A percentile compares a stretch with the other conserved stretches of the same genome.
These are phyloP conservation scores for Cryphonectria naterciae DNA, from an alignment of 2,329 filamentous ascomycete genomes.

Conservation along the genomic window DNA sequence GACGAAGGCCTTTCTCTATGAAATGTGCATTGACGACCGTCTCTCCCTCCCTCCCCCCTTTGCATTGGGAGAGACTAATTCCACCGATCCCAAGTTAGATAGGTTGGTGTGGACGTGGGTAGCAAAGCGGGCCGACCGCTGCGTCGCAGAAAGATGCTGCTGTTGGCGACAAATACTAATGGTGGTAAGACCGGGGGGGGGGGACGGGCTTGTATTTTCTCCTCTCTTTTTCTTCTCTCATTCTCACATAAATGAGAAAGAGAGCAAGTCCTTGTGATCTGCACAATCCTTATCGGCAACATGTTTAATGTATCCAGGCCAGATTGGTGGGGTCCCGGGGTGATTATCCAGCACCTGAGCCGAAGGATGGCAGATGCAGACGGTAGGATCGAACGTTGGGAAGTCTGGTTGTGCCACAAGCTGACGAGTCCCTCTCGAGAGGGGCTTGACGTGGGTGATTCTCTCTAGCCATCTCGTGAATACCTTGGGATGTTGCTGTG, in stretches of 20 bases:
- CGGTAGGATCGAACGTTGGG: not conserved
- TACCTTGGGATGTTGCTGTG: not conserved
- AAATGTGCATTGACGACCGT: not conserved
- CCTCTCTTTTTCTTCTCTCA: no score
- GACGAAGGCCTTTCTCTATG: not conserved
- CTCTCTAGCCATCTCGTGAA: conserved; percentile 8
- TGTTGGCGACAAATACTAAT: not conserved
- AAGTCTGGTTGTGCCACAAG: not conserved
- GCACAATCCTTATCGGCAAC: conserved; percentile 1
- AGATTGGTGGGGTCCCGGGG: not conserved
- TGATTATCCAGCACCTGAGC: not conserved
- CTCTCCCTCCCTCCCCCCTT: not conserved
- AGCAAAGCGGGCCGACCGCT: not conserved
- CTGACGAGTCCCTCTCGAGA: not conserved
- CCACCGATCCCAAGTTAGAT: conserved; percentile 1
- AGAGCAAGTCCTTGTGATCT: not conserved
- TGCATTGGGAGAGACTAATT: not conserved
- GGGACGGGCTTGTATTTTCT: not conserved
- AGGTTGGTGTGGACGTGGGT: conserved; percentile 7
- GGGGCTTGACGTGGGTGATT: conserved; percentile 1
- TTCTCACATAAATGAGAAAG: not conserved
- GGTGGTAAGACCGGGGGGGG: not conserved
- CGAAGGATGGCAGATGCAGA: not conserved
- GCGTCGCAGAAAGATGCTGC: not conserved
- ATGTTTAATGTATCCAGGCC: not conserved